Evolutionary conservation across 371 early-diverging fungal genomes (phyloP), one percentile per base, ranked within the genome.

Genomic region (Mucor saturninus): DNA sequence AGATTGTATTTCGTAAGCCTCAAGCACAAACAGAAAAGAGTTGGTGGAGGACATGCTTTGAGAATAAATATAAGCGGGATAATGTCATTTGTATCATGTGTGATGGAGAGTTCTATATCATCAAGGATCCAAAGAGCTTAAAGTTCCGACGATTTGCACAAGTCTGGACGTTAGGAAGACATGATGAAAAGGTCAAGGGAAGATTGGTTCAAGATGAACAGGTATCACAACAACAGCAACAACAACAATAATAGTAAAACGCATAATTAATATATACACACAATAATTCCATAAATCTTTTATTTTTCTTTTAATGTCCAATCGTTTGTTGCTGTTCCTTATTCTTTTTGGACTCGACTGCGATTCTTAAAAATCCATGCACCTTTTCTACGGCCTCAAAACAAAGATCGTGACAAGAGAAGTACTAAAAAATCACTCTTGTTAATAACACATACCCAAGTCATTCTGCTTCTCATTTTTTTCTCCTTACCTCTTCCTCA

Each of bases 51-150:
- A 28, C 1, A 4, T 6, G 21, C 13, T 8, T 49, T 30, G 60
- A 61, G 2, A 70, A 71, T 42, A 68, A 55, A 14, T 71, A 71
- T 51, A 67, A 68, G 39, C 56, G 54, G 3, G 56, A 65, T n/a
- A 77, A 77, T 50, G 63, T 78, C 38, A 77, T 85, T 5, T 84
- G 83, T 61, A 78, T 84, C 46, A 87, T 88, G 88, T 83, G 84
- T 65, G 88, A 86, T 72, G 87, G 88, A 39, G 88, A 88, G 67
- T 86, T 88, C 53, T 83, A 83, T 56, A 76, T 83, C 50, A 60
- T 86, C 57, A 83, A 82, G 59, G 76, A 76, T 30, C 86, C 87
- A 8, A 83, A 81, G 43, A 55, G 73, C 31, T 61, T 86, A 11
- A 79, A 68, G 21, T 76, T 86, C 5, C 64, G 69, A 30, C 79